Base-by-base conservation (phyloP, 306 rosid species). In the Begonia fuchsioides region DNA sequence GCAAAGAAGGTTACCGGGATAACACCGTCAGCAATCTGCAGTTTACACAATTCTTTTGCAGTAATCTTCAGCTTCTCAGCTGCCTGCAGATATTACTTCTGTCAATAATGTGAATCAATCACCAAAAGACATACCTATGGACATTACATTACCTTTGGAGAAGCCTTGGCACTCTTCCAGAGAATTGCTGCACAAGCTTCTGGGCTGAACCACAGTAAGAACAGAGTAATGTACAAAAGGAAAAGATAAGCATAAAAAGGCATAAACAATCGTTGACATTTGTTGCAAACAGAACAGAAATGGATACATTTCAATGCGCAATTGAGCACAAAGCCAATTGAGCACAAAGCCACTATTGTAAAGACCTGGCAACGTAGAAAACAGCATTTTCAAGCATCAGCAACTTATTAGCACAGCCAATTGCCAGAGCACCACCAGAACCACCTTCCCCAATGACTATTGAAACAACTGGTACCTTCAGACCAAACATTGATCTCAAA, bases 371-470 rank as follows among this genome's bases (percentile, higher is more conserved):
- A 72, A 80, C 76, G 45, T 72, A 72, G 59, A 80, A 70, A 26
- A 65, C 77, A 40, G 83, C 66, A 49, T 76, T 80, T 69, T 80
- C 80, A 39, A 76, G 70, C 83, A 79, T 72, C 54, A 68, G 67
- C 66, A 79, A 54, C 55, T 75, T 79, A 57, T 79, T 79, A 32
- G 79, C 64, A 52, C 79, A 79, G 19, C 76, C 79, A 57, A 79
- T 75, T 43, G 87, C 87, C 51, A 79, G 72, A 45, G 76, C 79
- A 19, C 87, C 87, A 17, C 82, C 79, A 13, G 79, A 75, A 17
- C 87, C 79, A 12, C 87, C 82, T 69, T 75, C 75, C n/a, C 82
- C 80, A 4, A 68, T 79, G 58, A 79, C 75, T 9, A 76, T 67
- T 6, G 76, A 58, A 35, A 80, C 52, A 16, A 62, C 52, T 32